A percentile compares a stretch with the other conserved stretches of the same genome.
These are phyloP conservation scores for Stachybotrys chlorohalonatus DNA, from an alignment of 2,329 filamentous ascomycete genomes.

Conservation along the genomic window DNA sequence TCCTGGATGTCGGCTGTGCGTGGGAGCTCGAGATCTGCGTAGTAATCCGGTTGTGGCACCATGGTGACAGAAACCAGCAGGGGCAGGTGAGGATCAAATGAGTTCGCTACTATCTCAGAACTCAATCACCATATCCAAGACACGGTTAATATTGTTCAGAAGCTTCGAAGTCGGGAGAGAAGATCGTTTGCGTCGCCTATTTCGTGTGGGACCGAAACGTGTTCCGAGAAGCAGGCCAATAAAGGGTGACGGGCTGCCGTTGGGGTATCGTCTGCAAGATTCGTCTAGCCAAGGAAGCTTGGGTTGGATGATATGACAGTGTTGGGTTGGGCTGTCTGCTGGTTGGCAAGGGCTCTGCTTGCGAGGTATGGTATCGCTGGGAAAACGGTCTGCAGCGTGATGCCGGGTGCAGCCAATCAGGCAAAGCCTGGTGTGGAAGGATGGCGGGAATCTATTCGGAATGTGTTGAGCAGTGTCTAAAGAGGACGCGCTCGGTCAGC, in stretches of 20 bases:
- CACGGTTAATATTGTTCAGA: background rate
- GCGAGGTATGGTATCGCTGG: too few relatives aligned
- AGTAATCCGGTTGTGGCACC: conserved; percentile 60
- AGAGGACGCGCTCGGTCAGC: background rate
- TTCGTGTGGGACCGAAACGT: too few relatives aligned
- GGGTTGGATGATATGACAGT: too few relatives aligned
- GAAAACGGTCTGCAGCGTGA: too few relatives aligned
- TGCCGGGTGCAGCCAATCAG: too few relatives aligned
- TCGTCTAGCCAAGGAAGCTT: too few relatives aligned
- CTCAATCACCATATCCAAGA: conserved; percentile 13
- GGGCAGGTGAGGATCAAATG: background rate
- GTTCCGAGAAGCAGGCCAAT: too few relatives aligned
- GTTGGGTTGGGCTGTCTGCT: too few relatives aligned
- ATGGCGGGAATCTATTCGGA: too few relatives aligned
- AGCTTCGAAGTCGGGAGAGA: background rate
- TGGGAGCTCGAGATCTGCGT: conserved; percentile 70
- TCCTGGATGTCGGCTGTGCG: conserved; percentile 61
- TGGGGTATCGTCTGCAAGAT: too few relatives aligned
- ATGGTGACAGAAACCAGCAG: conserved; percentile 12
- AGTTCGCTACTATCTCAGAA: background rate
- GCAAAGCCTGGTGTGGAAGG: background rate
- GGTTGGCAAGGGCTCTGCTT: too few relatives aligned
- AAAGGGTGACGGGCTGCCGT: too few relatives aligned
- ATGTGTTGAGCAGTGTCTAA: background rate
- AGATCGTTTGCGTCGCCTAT: background rate